These are phyloP conservation scores for Collybia mongolica DNA, from an alignment of 768 basidiomycete genomes.

Conservation along the genomic window DNA sequence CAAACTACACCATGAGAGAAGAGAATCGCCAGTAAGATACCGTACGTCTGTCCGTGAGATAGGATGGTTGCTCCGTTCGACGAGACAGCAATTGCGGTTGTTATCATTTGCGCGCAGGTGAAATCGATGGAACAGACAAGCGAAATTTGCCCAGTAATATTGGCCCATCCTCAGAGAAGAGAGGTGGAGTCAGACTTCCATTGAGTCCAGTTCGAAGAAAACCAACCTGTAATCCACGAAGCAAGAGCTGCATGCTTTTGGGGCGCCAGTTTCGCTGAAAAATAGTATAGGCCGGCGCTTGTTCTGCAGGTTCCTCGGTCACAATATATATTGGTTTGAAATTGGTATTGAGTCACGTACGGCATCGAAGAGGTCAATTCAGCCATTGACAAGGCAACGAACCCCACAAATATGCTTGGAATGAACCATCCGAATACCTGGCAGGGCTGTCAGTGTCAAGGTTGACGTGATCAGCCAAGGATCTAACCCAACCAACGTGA, in stretches of 20 bases:
- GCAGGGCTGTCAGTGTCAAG: too few species aligned
- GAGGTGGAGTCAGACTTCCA: too few species aligned
- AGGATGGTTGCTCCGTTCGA: slow-evolving; percentile 52
- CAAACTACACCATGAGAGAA: slow-evolving; percentile 70
- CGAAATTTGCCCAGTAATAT: slow-evolving; percentile 63
- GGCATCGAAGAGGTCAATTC: slow-evolving; percentile 76
- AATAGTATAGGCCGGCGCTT: slow-evolving; percentile 78
- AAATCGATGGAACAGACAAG: slow-evolving; percentile 77
- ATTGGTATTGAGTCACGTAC: slow-evolving; percentile 35
- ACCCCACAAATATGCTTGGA: slow-evolving; percentile 65
- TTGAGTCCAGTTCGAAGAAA: too few species aligned
- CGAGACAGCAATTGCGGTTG: slow-evolving; percentile 63
- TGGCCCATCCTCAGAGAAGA: slow-evolving; percentile 53
- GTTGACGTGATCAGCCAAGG: too few species aligned
- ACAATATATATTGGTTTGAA: too few species aligned
- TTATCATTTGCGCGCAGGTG: slow-evolving; percentile 78
- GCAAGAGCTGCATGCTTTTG: slow-evolving; percentile 58
- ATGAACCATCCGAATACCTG: slow-evolving; percentile 80
- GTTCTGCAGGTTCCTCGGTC: slow-evolving; percentile 40
- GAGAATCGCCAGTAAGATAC: slow-evolving; percentile 63
- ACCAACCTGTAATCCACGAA: slow-evolving; percentile 56
- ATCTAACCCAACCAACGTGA: slow-evolving; percentile 49
- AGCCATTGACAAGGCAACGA: slow-evolving; percentile 70
- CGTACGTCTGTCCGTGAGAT: slow-evolving; percentile 63
- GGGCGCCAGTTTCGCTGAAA: slow-evolving; percentile 73